Base-by-base conservation (phyloP, 2,329 filamentous ascomycete species). In the Phaeosphaeriaceae sp. region DNA sequence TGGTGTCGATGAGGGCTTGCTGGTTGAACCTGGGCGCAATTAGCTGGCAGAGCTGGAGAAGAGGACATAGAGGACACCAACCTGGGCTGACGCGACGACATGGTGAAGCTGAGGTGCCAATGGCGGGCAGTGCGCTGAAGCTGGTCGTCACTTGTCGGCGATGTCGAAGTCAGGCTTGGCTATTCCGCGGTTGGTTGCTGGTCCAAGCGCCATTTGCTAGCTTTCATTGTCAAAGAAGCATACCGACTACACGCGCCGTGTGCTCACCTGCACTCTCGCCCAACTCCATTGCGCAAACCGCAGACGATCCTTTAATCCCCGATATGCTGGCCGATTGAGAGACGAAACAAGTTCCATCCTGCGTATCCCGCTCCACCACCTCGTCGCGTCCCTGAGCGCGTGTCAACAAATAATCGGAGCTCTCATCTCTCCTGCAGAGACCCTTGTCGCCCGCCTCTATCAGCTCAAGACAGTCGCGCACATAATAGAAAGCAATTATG, bases 1-100 rank as follows among this genome's bases (percentile, higher is more conserved):
- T 97, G 76, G 92, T 95, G 86, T 99, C 95, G 84, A 95, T 87
- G 82, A 98, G 91, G 83, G 91, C 86, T 78, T 93, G 85, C 84
- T 97, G 92, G 83, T 92, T 93, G 89, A 98, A 98, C 80, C 95
- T 98, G 80, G 22, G 48, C 41, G 10, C 41, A 63, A 62, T 74
- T 62, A 75, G 73, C 60, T 53, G 48, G 36, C 27, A n/a, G 42
- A 56, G 33, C 45, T 49, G 7, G 19, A 7, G 25, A 65, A 51
- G 62, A 45, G 53, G 51, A 40, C 41, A 5, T 48, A 53, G 62
- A 36, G 54, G 17, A 42, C 7, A 51, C 80, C 53, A 83, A 88
- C 87, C 84, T 79, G 72, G 87, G 83, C 78, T 86, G 83, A 75
- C 87, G 81, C 75, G 82, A 78, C 71, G 87, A 82, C 87, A 89